Base-by-base conservation (phyloP, 495 filamentous ascomycete genomes). In the Hypoxylon subgilvum region DNA sequence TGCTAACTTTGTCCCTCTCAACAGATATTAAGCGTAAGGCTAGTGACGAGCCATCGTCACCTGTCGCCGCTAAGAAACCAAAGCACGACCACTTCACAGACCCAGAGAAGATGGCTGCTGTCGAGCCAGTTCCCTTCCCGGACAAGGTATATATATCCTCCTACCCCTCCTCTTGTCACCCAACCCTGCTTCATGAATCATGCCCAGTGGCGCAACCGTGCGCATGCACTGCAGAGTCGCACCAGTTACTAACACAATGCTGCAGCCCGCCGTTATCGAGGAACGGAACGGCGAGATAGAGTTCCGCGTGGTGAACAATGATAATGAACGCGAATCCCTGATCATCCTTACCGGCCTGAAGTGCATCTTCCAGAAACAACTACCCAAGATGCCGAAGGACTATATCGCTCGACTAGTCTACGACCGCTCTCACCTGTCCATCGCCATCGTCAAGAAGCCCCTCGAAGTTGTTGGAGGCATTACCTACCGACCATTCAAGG, bases 361-460 rank as follows among this genome's bases (percentile, higher is more conserved):
- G 72, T 96, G 92, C 68, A 96, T 98, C 45, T 98, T 98, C 68
- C 94, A 98, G 72, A 97, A 98, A 56, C 94, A 98, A 61, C 81
- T 98, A 0, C 94, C 94, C 1, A 97, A 97, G 74, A 98, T 98
- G 94, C 94, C 94, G 1, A 96, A 96, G 73, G 93, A 97, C 65
- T 98, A 98, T 70, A 97, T 98, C 54, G 94, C 94, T 14, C 86
- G 94, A 18, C 83, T 98, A 6, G 94, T 98, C 22, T 98, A 98
- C 72, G 94, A 98, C 74, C 86, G 94, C 23, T 96, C 94, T 16
- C 94, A 98, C 79, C 70, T 97, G 25, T 95, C 90, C 3, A 96
- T 98, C 63, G 94, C 95, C 18, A 97, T 98, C 63, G 90, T 98
- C 45, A 97, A 97, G 77, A 92, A 95, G 65, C 92, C 93, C 1